Base-by-base conservation (phyloP, 1,284 basidiomycete genomes). In the Cystobasidium sp. region DNA sequence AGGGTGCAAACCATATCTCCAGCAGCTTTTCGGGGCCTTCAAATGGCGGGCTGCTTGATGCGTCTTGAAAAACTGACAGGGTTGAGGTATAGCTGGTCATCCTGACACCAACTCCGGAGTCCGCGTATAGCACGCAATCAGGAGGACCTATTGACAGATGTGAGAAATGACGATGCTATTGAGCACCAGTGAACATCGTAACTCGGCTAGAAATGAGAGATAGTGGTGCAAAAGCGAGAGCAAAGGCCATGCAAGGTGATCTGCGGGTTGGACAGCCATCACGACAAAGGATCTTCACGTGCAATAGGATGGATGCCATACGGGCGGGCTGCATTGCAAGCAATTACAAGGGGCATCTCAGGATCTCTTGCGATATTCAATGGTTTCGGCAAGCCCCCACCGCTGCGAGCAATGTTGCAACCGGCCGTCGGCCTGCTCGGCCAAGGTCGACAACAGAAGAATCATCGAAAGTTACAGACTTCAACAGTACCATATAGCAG, bases 1-100 rank as follows among this genome's bases (percentile, higher is more conserved):
- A 52, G 87, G 87, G 91, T 5, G 92, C 90, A 83, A 99, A 99
- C 97, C 97, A 99, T 72, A 99, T 89, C 84, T 99, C 97, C 70
- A 99, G 88, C 53, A 98, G 88, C 84, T 99, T 99, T 85, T 99
- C 97, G 75, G 96, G 93, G 0, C 83, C 83, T 78, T 81, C 81
- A 68, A 83, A 83, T 12, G 64, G 64, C 51, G 64, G 49, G 37
- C 64, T 55, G 64, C 44, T 55, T 41, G 64, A 66, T 24, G 37
- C 53, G 51, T 66, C 64, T 44, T 66, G 49, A 53, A 66, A 66
- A 52, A 66, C 51, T 66, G 47, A 51, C 39, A 66, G 49, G 18
- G 47, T 66, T 16, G 64, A 66, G n/a, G 37, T 52, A 7, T 46
- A 66, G 64, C 64, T 66, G 41, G 64, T 53, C 64, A 66, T 66